Base-by-base conservation (phyloP, 164 flowering plant species). In the Magnolia changhungtana region DNA sequence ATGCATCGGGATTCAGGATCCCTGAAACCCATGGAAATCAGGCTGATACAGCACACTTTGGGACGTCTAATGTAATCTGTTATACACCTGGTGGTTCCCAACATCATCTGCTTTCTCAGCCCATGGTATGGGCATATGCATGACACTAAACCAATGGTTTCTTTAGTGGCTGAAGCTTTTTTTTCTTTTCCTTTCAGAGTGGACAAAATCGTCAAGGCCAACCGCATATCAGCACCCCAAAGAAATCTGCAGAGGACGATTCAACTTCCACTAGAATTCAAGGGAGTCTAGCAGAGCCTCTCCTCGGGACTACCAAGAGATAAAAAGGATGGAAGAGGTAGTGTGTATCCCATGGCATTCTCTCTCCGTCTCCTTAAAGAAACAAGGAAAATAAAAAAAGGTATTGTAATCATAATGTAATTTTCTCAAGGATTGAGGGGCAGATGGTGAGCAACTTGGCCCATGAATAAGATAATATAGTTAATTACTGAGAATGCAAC, bases 171-270 rank as follows among this genome's bases (percentile, higher is more conserved):
- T 72, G 59, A 51, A 51, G 19, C 18, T 13, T 20, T 0, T 73
- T 27, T 20, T 23, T 72, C 7, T 73, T 23, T n/a, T 24, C 19
- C 58, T 52, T 61, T 50, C 77, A 81, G 83, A 78, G 80, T 72
- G 79, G 27, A 51, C 79, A 75, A 72, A 72, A 8, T 55, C 73
- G 63, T 70, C 78, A 71, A 72, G 80, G 71, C 16, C 71, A 58
- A 49, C 63, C 4, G 58, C 24, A 4, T 45, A 37, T 4, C 19
- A 11, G 51, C 10, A 52, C 71, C 31, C 67, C 69, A 20, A 78
- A 72, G 76, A 78, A 72, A 59, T 73, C 63, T 21, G n/a, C 72
- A 1, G 79, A 80, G 52, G 79, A 77, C 24, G 76, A 72, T 72
- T 20, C 76, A 16, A 66, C n/a, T 29, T 55, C 72, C 20, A 24